These are phyloP conservation scores for Bjerkandera adusta DNA, from an alignment of 1,284 basidiomycete genomes.

Conservation along the genomic window DNA sequence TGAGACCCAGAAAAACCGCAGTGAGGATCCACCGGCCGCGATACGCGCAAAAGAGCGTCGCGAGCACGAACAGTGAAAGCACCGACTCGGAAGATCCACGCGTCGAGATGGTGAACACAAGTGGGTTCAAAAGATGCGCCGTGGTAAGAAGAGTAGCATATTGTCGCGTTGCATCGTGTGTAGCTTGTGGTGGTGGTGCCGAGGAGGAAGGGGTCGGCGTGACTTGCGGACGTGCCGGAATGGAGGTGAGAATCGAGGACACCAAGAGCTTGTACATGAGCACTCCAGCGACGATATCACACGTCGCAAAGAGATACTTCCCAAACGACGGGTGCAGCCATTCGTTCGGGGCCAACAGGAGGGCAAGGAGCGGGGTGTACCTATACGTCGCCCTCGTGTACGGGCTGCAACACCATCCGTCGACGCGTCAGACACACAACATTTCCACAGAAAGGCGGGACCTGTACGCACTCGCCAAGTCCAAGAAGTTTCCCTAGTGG, in stretches of 20 bases:
- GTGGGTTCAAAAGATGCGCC: conserved; percentile 84
- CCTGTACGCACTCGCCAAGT: conserved; percentile 64
- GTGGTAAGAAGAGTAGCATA: conserved; percentile 60
- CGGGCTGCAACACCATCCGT: conserved; percentile 57
- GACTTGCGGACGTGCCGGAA: background rate
- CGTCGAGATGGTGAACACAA: conserved; percentile 95
- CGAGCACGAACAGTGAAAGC: conserved; percentile 78
- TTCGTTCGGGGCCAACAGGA: conserved; percentile 80
- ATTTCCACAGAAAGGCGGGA: background rate
- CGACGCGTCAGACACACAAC: background rate
- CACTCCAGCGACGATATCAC: conserved; percentile 81
- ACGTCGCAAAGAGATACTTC: conserved; percentile 86
- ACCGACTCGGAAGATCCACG: conserved; percentile 94
- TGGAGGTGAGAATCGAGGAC: conserved; percentile 38
- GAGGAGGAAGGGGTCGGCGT: background rate
- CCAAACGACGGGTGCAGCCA: conserved; percentile 82
- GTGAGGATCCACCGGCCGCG: conserved; percentile 55
- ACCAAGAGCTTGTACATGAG: conserved; percentile 73
- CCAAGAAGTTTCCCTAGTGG: conserved; percentile 45
- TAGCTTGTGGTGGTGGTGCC: conserved; percentile 9
- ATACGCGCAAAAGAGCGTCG: conserved; percentile 63
- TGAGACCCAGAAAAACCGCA: conserved; percentile 73
- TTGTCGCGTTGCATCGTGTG: too few relatives aligned
- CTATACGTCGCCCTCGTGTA: conserved; percentile 94
- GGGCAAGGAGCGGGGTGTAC: conserved; percentile 91